These are phyloP conservation scores for Fonsecaea monophora DNA, from an alignment of 2,329 filamentous ascomycete genomes.

Conservation along the genomic window DNA sequence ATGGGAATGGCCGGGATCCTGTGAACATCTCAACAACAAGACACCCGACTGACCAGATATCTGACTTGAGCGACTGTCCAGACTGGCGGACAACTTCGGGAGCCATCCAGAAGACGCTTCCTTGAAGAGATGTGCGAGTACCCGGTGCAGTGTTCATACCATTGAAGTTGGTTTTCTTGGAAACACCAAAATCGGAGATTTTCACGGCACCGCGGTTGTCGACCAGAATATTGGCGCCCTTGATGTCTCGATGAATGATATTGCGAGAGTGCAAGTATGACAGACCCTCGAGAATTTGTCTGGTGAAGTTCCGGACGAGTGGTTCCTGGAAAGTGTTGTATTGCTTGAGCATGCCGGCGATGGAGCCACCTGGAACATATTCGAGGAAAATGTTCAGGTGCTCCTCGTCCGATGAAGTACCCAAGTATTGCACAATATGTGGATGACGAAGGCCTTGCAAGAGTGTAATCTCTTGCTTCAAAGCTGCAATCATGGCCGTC, in stretches of 20 bases:
- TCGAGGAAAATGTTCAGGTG: constrained; percentile 99
- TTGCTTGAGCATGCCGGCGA: constrained; percentile 97
- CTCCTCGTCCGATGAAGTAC: constrained; percentile 87
- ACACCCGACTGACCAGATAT: constrained; percentile 98
- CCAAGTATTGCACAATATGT: constrained; percentile 98
- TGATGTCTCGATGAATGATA: constrained; percentile 98
- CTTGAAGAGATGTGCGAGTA: constrained; percentile 79
- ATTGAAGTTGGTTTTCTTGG: constrained; percentile 63
- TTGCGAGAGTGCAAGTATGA: constrained; percentile 92
- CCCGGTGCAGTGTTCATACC: constrained; percentile 75
- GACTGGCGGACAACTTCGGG: constrained; percentile 98
- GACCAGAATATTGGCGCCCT: constrained; percentile 97
- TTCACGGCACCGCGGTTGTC: constrained; percentile 99
- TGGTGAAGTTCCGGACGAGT: constrained; percentile 92
- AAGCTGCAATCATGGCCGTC: constrained; percentile 96
- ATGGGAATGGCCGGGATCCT: constrained; percentile 92
- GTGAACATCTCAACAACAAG: constrained; percentile 99
- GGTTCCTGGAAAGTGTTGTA: constrained; percentile 95
- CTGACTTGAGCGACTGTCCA: constrained; percentile 95
- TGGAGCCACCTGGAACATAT: constrained; percentile 95
- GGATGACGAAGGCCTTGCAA: constrained; percentile 92
- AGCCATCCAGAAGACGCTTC: constrained; percentile 99
- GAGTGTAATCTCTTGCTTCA: constrained; percentile 95
- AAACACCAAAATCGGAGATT: constrained; percentile 98
- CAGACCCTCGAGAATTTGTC: constrained; percentile 90